A percentile compares a stretch with the other conserved stretches of the same genome.
These are phyloP conservation scores for Tremella fuciformis DNA, from an alignment of 768 basidiomycete genomes.

Conservation along the genomic window DNA sequence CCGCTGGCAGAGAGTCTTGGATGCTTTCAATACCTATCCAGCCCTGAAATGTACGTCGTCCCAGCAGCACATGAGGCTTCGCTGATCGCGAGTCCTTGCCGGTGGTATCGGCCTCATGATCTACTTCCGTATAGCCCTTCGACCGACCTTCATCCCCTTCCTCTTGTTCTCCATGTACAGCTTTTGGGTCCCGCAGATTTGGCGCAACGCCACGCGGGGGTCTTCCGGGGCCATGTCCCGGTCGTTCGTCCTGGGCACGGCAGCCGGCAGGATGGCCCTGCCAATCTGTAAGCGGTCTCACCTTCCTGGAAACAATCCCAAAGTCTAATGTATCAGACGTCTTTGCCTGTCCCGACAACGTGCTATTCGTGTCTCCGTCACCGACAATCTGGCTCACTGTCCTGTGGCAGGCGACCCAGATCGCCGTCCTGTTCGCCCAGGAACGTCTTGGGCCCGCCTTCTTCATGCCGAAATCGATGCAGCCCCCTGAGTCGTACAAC, in stretches of 20 bases:
- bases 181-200: slow-evolving; percentile 82
- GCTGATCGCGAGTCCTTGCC: slow-evolving; percentile 57
- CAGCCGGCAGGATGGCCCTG: slow-evolving; percentile 66
- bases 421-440: slow-evolving; percentile 65
- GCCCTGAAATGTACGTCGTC: no score
- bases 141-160: slow-evolving; percentile 62
- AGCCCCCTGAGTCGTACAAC: slow-evolving; percentile 65
- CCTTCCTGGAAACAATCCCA: not conserved
- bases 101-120: slow-evolving; percentile 67
- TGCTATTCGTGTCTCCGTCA: slow-evolving; percentile 73
- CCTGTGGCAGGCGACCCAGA: slow-evolving; percentile 64
- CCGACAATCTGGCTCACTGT: slow-evolving; percentile 67
- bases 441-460: slow-evolving; percentile 74
- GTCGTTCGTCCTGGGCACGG: slow-evolving; percentile 75
- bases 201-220: slow-evolving; percentile 68
- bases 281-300: slow-evolving; percentile 64
- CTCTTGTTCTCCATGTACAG: slow-evolving; percentile 70
- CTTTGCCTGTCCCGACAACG: slow-evolving; percentile 76
- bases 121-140: slow-evolving; percentile 66
- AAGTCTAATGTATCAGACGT: slow-evolving; percentile 61
- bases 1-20: not conserved
- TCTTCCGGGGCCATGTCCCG: slow-evolving; percentile 65
- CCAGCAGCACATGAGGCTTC: no score
- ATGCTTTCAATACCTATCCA: slow-evolving; percentile 2
- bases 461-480: slow-evolving; percentile 54